Conservation (phyloP, 306 rosid genomes). For the Prunus campanulata region DNA sequence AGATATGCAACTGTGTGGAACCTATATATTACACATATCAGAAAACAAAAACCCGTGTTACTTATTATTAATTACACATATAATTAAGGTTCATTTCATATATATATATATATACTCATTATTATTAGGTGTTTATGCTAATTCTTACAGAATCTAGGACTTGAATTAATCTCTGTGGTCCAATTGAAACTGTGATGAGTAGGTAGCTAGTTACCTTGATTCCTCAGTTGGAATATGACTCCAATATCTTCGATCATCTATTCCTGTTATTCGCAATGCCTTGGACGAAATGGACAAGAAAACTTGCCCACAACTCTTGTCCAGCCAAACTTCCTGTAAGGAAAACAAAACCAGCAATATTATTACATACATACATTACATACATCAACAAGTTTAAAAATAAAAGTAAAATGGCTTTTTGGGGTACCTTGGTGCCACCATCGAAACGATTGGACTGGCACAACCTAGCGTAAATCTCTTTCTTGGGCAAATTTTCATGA, state of each 20-base stretch:
- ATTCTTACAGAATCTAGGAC: too few relatives aligned
- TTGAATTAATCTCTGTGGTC: too few relatives aligned
- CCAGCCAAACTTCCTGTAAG: slow-evolving; percentile 67
- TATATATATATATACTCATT: not conserved
- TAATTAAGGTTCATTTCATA: too few relatives aligned
- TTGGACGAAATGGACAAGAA: slow-evolving; percentile 63
- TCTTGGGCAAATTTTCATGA: slow-evolving; percentile 32
- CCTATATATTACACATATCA: slow-evolving; percentile 28
- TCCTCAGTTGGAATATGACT: slow-evolving; percentile 63
- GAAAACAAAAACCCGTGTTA: not conserved
- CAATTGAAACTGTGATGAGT: slow-evolving; percentile 18
- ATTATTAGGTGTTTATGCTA: not conserved
- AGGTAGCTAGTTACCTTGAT: slow-evolving; percentile 48
- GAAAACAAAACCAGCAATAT: not conserved
- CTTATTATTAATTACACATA: too few relatives aligned
- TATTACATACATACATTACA: not conserved
- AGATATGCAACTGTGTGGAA: slow-evolving; percentile 72
- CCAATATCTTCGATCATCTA: slow-evolving; percentile 93
- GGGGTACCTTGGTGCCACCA: slow-evolving; percentile 47
- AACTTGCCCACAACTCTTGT: slow-evolving; percentile 53
- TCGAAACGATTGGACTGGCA: slow-evolving; percentile 60
- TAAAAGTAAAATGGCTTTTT: not conserved
- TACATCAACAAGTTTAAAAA: not conserved
- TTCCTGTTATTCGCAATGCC: slow-evolving; percentile 77
- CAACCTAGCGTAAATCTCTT: slow-evolving; percentile 54